A percentile compares a stretch with the other conserved stretches of the same genome.
These are phyloP conservation scores for Ophiostoma sp. DNA, from an alignment of 2,329 filamentous ascomycete species.

Conservation along the genomic window DNA sequence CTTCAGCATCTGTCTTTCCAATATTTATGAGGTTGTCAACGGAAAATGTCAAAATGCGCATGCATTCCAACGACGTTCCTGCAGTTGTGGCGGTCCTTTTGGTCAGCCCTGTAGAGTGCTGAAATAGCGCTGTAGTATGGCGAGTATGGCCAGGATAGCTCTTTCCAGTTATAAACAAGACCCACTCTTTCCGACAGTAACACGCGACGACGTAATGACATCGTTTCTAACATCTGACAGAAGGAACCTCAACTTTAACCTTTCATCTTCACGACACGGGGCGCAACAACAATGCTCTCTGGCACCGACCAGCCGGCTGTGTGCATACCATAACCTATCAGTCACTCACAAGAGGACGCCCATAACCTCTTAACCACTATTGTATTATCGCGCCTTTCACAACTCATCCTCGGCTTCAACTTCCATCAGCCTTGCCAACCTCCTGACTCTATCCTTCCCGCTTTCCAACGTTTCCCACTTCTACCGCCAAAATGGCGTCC, in stretches of 20 bases:
- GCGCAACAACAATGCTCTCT: not conserved
- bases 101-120: not conserved
- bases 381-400: not conserved
- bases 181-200: conserved; percentile 10
- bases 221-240: conserved; percentile 7
- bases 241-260: not conserved
- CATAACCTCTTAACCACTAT: too few species aligned
- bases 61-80: not conserved
- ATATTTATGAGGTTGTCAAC: not conserved
- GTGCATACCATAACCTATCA: not conserved
- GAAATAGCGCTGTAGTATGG: not conserved
- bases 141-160: not conserved
- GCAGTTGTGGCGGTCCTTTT: not conserved
- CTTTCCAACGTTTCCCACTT: not conserved
- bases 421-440: not conserved
- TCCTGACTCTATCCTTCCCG: not conserved
- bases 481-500: not conserved
- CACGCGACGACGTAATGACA: conserved; percentile 18
- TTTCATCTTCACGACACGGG: not conserved
- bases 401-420: not conserved
- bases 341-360: too few species aligned
- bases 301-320: not conserved
- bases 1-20: not conserved
- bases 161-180: conserved; percentile 10
- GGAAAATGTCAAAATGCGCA: not conserved